Evolutionary conservation across 495 filamentous ascomycete genomes (phyloP).

Genomic region (Penicillium simplicissimum): DNA sequence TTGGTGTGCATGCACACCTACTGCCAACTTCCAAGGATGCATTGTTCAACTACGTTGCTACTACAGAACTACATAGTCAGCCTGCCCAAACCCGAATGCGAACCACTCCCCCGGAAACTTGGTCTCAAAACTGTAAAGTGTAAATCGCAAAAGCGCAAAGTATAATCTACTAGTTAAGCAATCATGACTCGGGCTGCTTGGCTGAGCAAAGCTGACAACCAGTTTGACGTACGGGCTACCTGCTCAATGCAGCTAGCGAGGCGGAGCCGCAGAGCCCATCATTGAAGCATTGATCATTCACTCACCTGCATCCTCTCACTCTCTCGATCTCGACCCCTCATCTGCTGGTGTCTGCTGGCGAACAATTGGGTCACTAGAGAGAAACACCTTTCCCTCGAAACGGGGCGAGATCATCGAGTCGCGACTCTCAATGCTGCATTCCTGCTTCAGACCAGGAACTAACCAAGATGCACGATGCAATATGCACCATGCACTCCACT

Average conservation of each 20-base stretch:
- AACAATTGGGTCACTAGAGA: too few relatives aligned
- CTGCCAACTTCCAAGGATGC: neutral
- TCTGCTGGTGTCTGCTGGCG: neutral
- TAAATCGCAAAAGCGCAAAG: constrained; percentile 4
- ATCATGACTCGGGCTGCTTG: neutral
- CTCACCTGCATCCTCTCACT: neutral
- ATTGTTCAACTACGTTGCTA: neutral
- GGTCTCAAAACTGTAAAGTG: constrained; percentile 9
- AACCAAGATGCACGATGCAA: neutral
- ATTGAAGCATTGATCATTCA: too few relatives aligned
- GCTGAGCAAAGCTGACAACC: neutral
- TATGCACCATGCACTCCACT: neutral
- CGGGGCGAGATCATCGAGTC: neutral
- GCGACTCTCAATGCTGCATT: neutral
- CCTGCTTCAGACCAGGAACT: neutral
- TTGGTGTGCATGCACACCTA: constrained; percentile 1
- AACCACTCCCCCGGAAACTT: constrained; percentile 6
- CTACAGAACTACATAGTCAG: too few relatives aligned
- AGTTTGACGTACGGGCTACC: neutral
- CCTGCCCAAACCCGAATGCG: neutral
- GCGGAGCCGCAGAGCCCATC: neutral
- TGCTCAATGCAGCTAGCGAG: neutral
- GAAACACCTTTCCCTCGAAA: neutral
- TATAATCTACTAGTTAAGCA: neutral
- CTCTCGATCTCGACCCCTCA: neutral